A percentile compares a stretch with the other conserved stretches of the same genome.
Evolutionary conservation across 306 rosid species (phyloP).

Genomic region (Ormosia semicastrata): DNA sequence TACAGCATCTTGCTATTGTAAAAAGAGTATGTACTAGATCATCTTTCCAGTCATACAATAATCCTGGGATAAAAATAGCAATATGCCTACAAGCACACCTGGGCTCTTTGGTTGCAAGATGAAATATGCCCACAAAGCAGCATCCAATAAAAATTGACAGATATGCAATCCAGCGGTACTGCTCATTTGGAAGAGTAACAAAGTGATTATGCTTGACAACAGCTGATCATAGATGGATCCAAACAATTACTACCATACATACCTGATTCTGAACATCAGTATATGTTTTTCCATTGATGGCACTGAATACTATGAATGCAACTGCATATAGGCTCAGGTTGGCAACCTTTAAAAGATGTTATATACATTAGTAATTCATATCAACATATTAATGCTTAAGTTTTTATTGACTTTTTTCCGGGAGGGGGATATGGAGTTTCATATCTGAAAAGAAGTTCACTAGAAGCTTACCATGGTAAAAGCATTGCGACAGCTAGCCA

Average conservation of each 20-base stretch:
- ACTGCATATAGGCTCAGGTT: conserved; percentile 82
- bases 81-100: conserved; percentile 52
- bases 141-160: conserved; percentile 85
- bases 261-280: conserved; percentile 75
- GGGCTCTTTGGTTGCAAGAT: conserved; percentile 79
- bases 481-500: conserved; percentile 96
- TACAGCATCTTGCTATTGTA: neutral
- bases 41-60: neutral
- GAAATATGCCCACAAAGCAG: conserved; percentile 82
- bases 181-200: conserved; percentile 35
- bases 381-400: neutral
- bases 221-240: conserved; percentile 13
- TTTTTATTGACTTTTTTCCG: neutral
- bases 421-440: neutral
- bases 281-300: conserved; percentile 44
- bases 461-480: conserved; percentile 73
- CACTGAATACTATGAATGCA: conserved; percentile 66
- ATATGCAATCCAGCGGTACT: conserved; percentile 96
- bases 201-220: conserved; percentile 19
- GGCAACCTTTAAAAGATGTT: conserved; percentile 62
- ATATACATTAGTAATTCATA: conserved; percentile 10
- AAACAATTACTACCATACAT: neutral
- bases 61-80: neutral
- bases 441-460: conserved; percentile 8
- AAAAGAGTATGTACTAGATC: neutral